Percentiles rank a stretch among this genome's conserved stretches.
phyloP scores from a whole-genome alignment of 345 rosid species.

The Boechera stricta region DNA sequence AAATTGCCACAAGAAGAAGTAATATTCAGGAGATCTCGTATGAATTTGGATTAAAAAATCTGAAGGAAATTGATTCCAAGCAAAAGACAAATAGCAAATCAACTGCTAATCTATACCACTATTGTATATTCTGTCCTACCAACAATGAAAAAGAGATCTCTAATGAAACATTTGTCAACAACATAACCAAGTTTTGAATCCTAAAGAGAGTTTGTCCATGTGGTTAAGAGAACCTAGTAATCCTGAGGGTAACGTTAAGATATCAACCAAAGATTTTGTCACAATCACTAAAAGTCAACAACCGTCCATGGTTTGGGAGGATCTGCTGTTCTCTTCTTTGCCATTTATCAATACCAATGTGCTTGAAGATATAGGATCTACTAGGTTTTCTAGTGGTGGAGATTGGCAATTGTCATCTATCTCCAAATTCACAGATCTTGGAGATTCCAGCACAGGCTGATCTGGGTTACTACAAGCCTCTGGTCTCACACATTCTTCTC shows the following conservation, averaged over 20 bases:
- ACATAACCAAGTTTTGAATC: conserved; percentile 27
- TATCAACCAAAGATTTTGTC: conserved; percentile 38
- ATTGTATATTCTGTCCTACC: conserved; percentile 8
- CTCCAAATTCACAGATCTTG: conserved; percentile 38
- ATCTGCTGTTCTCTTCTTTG: conserved; percentile 40
- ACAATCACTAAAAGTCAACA: conserved; percentile 31
- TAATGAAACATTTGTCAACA: conserved; percentile 23
- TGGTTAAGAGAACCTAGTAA: conserved; percentile 26
- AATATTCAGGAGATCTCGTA: background rate
- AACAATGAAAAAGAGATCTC: conserved; percentile 31
- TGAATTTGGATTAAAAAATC: conserved; percentile 14
- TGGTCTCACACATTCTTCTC: conserved; percentile 29
- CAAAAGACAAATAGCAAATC: conserved; percentile 9
- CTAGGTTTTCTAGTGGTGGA: conserved; percentile 31
- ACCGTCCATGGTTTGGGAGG: conserved; percentile 22
- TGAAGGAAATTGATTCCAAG: background rate
- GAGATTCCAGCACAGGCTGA: conserved; percentile 31
- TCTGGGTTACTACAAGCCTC: conserved; percentile 31
- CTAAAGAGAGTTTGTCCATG: conserved; percentile 24
- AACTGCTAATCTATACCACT: conserved; percentile 14
- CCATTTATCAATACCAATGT: conserved; percentile 34
- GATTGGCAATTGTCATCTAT: conserved; percentile 31
- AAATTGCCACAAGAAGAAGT: background rate
- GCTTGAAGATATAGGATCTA: conserved; percentile 32
- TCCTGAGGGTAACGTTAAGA: conserved; percentile 12